Base-by-base conservation (phyloP, 2,329 filamentous ascomycete species). In the Cytospora paraplurivora region DNA sequence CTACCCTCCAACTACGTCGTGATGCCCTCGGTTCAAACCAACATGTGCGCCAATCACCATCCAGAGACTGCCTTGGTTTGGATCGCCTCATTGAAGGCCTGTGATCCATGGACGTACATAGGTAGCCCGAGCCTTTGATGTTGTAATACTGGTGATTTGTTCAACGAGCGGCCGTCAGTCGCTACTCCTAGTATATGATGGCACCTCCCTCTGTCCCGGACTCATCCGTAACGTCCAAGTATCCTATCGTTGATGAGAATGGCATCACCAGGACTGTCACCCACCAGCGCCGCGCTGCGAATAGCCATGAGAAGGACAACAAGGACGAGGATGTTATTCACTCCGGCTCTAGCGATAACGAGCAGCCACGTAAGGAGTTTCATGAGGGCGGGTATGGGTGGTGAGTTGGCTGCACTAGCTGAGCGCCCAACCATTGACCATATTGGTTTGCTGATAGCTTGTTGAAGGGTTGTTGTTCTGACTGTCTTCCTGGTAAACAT, bases 331-430 rank as follows among this genome's bases (percentile, higher is more conserved):
- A 12, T n/a, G 35, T 41, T 0, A 51, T 59, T 7, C 68, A 71
- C 7, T 70, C 68, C 7, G 71, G 71, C 21, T 68, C 68, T 12
- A 66, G 65, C 21, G 67, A 72, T 63, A 63, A 67, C 13, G 62
- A 64, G 47, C 63, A 68, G 15, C 63, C 68, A n/a, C 41, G 13
- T 1, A 63, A 62, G 11, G 77, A 77, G 47, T 78, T 81, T 66
- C 74, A 75, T 47, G 83, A 87, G 68, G 85, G 85, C 49, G 85
- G 85, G 27, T 87, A 86, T 75, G 85, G 85, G 65, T 88, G 85
- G 85, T 81, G 52, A 64, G 76, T 62, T 34, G 13, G 27, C 19
- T 32, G 12, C 21, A 19, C 32, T 27, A 7, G 17, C 44, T 47
- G 44, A 10, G 4, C 21, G 44, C 7, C 21, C 44, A 34, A 34